phyloP scores from a whole-genome alignment of 2,329 filamentous ascomycete species.

The Monosporascus ibericus region DNA sequence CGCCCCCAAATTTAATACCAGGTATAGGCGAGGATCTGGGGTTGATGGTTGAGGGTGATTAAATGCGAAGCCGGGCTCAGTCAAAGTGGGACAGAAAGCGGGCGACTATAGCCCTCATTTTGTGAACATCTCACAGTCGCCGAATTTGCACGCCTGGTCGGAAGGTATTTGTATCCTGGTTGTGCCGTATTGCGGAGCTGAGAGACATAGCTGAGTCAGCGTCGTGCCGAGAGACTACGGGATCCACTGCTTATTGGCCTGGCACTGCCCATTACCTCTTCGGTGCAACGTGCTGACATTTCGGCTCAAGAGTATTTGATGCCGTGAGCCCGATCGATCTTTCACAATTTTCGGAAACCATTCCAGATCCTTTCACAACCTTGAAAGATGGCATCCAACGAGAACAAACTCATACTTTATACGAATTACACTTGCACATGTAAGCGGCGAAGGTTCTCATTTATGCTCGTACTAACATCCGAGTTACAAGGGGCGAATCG shows the following conservation, averaged over 20 bases:
- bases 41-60: background rate
- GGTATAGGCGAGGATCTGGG: background rate
- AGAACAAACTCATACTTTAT: background rate
- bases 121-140: background rate
- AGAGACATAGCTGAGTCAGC: background rate
- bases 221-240: background rate
- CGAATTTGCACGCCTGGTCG: background rate
- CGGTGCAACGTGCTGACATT: background rate
- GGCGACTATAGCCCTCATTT: background rate
- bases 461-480: background rate
- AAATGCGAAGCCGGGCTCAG: background rate
- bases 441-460: background rate
- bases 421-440: background rate
- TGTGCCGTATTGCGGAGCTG: background rate
- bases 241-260: background rate
- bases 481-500: constrained; percentile 58
- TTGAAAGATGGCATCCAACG: background rate
- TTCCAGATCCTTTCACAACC: background rate
- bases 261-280: background rate
- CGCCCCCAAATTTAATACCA: background rate
- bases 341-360: too few species aligned
- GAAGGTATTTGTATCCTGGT: background rate
- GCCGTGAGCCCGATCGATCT: background rate
- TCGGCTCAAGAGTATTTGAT: background rate
- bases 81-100: background rate